phyloP scores from a whole-genome alignment of 1,139 yeast species.

The Saccharomyces pastorianus region DNA sequence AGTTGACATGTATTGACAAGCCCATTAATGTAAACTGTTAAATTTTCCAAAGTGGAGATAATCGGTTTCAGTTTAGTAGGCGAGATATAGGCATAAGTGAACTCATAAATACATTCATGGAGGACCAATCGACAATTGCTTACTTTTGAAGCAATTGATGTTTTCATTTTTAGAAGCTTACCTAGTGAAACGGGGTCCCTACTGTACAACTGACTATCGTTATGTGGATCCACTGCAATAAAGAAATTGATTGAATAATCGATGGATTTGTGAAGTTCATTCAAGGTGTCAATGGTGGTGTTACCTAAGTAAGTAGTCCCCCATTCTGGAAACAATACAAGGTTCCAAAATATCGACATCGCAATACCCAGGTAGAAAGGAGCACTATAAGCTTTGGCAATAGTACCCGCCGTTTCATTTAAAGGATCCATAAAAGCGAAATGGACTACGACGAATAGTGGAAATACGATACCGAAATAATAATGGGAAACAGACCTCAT shows the following conservation, averaged over 20 bases:
- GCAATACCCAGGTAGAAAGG: constrained; percentile 43
- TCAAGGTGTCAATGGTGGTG: constrained; percentile 35
- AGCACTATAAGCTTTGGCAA: constrained; percentile 34
- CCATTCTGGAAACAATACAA: constrained; percentile 42
- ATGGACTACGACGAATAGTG: constrained; percentile 41
- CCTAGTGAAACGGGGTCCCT: constrained; percentile 25
- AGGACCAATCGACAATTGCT: constrained; percentile 35
- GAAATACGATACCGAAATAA: constrained; percentile 40
- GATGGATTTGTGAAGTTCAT: constrained; percentile 35
- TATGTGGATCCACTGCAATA: constrained; percentile 24
- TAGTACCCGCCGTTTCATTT: constrained; percentile 25
- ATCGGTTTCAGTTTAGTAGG: constrained; percentile 37
- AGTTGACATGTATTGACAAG: constrained; percentile 43
- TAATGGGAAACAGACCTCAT: constrained; percentile 40
- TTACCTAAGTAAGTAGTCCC: constrained; percentile 43
- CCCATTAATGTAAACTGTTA: constrained; percentile 35
- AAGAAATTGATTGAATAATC: constrained; percentile 37
- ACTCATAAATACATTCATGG: constrained; percentile 41
- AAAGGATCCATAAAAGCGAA: constrained; percentile 38
- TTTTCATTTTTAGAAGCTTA: constrained; percentile 29
- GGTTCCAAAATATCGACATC: constrained; percentile 36
- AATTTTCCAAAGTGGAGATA: constrained; percentile 31
- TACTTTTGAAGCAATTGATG: constrained; percentile 31
- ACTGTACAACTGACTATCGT: constrained; percentile 13
- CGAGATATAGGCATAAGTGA: constrained; percentile 40